A percentile compares a stretch with the other conserved stretches of the same genome.
These are phyloP conservation scores for Boehmeria nivea DNA, from an alignment of 306 rosid species.

Conservation along the genomic window DNA sequence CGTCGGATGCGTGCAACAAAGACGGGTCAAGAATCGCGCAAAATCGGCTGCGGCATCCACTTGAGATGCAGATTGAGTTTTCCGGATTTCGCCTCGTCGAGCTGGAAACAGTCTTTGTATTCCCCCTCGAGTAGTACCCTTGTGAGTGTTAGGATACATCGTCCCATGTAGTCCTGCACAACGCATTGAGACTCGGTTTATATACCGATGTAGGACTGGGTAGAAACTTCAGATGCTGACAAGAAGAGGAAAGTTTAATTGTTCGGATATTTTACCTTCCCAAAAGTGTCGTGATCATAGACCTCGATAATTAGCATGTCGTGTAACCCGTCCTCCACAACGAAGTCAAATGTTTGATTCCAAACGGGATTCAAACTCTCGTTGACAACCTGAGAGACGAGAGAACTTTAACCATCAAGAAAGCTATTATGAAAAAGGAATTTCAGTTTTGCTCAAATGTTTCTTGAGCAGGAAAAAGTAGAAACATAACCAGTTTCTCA, in stretches of 20 bases:
- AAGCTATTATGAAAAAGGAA: conserved; percentile 11
- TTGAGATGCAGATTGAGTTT: conserved; percentile 69
- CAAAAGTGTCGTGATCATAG: conserved; percentile 94
- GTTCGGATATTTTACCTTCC: conserved; percentile 70
- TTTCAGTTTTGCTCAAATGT: neutral
- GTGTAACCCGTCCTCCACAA: conserved; percentile 93
- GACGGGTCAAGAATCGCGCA: conserved; percentile 75
- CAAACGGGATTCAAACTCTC: conserved; percentile 87
- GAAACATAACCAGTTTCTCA: conserved; percentile 6
- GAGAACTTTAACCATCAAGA: conserved; percentile 11
- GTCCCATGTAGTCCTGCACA: conserved; percentile 84
- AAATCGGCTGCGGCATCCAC: conserved; percentile 90
- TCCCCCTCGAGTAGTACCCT: conserved; percentile 85
- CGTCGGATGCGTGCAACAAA: too few relatives aligned
- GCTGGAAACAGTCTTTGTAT: conserved; percentile 61
- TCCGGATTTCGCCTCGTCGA: conserved; percentile 85
- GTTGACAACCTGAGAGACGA: conserved; percentile 72
- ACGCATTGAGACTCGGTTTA: neutral
- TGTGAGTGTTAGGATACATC: conserved; percentile 84
- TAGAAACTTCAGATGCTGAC: too few relatives aligned
- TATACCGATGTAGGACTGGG: neutral
- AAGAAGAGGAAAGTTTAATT: neutral
- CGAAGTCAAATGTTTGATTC: conserved; percentile 96
- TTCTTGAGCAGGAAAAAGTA: neutral
- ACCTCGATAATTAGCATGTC: conserved; percentile 89